Evolutionary conservation across 148 eudicot species (phyloP).

Genomic region (Rhododendron molle): DNA sequence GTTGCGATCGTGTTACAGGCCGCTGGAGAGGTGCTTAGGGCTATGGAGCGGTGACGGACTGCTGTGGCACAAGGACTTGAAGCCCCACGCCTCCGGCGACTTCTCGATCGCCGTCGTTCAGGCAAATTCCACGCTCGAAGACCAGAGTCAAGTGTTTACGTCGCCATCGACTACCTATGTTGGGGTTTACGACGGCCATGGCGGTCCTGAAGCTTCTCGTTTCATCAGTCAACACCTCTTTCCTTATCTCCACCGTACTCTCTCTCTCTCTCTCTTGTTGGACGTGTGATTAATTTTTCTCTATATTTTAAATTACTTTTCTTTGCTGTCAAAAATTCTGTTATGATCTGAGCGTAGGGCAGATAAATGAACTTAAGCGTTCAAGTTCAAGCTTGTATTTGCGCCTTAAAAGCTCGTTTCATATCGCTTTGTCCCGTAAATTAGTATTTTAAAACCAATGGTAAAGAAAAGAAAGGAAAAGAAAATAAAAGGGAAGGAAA

Average conservation of each 20-base stretch:
- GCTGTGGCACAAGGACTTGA: conserved; percentile 74
- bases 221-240: conserved; percentile 65
- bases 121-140: conserved; percentile 80
- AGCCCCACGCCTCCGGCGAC: conserved; percentile 84
- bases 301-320: not conserved
- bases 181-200: conserved; percentile 94
- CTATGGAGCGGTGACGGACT: conserved; percentile 47
- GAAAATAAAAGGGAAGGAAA: too few species aligned
- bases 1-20: conserved; percentile 43
- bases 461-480: too few species aligned
- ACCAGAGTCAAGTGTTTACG: conserved; percentile 71
- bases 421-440: not conserved
- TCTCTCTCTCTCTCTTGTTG: not conserved
- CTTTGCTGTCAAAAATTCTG: not conserved
- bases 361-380: not conserved
- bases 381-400: not conserved
- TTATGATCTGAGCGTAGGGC: not conserved
- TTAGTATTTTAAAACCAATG: not conserved
- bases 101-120: conserved; percentile 91
- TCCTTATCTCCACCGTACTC: conserved; percentile 48
- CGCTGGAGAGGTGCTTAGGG: conserved; percentile 45
- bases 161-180: conserved; percentile 68
- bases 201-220: conserved; percentile 86
- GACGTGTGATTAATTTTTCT: not conserved
- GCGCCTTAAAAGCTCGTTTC: not conserved